Evolutionary conservation across 2,329 filamentous ascomycete genomes (phyloP).

Genomic region (Fusarium floridanum): DNA sequence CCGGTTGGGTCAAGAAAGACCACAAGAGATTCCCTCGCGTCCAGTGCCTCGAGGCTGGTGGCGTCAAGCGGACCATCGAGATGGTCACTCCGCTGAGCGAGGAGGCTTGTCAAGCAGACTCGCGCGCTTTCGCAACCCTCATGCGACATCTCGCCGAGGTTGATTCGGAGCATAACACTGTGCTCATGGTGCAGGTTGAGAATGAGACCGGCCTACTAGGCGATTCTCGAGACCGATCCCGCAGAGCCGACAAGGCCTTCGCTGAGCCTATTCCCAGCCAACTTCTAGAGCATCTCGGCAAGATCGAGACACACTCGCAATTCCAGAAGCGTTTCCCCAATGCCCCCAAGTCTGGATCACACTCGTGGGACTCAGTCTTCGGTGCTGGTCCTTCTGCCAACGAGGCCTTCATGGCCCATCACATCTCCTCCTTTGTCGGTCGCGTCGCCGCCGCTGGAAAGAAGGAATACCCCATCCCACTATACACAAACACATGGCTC

Average conservation of each 20-base stretch:
- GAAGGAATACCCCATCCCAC: constrained; percentile 48
- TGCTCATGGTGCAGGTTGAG: constrained; percentile 70
- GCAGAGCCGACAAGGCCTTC: constrained; percentile 58
- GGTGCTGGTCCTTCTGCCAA: constrained; percentile 47
- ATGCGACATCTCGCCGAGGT: constrained; percentile 55
- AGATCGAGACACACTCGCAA: constrained; percentile 44
- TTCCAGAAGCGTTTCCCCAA: constrained; percentile 47
- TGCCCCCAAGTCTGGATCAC: constrained; percentile 38
- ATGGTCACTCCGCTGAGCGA: constrained; percentile 50
- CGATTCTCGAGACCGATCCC: constrained; percentile 63
- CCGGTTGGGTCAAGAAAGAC: constrained; percentile 53
- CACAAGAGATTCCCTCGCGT: constrained; percentile 52
- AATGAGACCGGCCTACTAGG: constrained; percentile 67
- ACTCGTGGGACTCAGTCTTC: constrained; percentile 52
- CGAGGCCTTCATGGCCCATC: constrained; percentile 55
- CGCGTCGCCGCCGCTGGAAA: constrained; percentile 53
- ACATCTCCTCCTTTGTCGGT: constrained; percentile 50
- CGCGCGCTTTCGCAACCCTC: constrained; percentile 49
- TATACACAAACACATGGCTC: constrained; percentile 55
- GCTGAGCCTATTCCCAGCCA: constrained; percentile 46
- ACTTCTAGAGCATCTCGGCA: constrained; percentile 44
- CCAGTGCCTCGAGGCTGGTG: constrained; percentile 50
- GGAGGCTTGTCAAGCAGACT: constrained; percentile 49
- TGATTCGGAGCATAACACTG: constrained; percentile 60
- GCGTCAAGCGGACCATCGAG: constrained; percentile 49